Conservation (phyloP, 2,329 filamentous ascomycete species). For the Aspergillus sp. region DNA sequence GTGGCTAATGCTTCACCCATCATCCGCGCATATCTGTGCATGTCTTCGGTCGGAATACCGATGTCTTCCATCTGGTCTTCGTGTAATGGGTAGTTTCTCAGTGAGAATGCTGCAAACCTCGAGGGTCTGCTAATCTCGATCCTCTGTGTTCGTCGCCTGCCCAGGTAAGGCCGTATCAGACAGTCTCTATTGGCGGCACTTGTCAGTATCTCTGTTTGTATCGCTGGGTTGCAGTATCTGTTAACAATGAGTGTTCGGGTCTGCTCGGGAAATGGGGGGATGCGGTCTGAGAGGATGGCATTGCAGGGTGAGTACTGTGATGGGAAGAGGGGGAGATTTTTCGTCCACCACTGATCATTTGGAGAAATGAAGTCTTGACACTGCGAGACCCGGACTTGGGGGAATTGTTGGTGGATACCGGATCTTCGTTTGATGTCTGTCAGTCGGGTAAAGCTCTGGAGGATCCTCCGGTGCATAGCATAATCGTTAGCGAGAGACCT, state of each 20-base stretch:
- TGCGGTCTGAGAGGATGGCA: conserved; percentile 37
- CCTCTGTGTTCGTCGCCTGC: conserved; percentile 32
- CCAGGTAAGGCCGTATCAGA: conserved; percentile 54
- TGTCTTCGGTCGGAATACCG: conserved; percentile 29
- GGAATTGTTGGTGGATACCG: not conserved
- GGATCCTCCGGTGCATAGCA: conserved; percentile 31
- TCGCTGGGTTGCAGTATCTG: conserved; percentile 33
- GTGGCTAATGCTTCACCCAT: conserved; percentile 56
- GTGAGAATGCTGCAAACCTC: conserved; percentile 33
- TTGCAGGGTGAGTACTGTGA: conserved; percentile 36
- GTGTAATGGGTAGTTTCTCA: conserved; percentile 55
- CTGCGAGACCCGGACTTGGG: conserved; percentile 25
- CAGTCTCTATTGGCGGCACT: conserved; percentile 49
- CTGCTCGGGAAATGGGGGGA: conserved; percentile 32
- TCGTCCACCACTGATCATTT: conserved; percentile 31
- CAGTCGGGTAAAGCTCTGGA: conserved; percentile 17
- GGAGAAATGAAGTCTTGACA: conserved; percentile 29
- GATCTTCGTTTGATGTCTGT: not conserved
- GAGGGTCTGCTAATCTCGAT: conserved; percentile 14
- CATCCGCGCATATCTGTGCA: conserved; percentile 39
- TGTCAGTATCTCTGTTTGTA: conserved; percentile 28
- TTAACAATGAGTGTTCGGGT: conserved; percentile 35
- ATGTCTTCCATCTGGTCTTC: conserved; percentile 54
- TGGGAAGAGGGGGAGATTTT: conserved; percentile 30
- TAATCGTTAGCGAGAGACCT: conserved; percentile 35